These are phyloP conservation scores for Penicillium sp. DNA, from an alignment of 2,329 filamentous ascomycete species.

Conservation along the genomic window DNA sequence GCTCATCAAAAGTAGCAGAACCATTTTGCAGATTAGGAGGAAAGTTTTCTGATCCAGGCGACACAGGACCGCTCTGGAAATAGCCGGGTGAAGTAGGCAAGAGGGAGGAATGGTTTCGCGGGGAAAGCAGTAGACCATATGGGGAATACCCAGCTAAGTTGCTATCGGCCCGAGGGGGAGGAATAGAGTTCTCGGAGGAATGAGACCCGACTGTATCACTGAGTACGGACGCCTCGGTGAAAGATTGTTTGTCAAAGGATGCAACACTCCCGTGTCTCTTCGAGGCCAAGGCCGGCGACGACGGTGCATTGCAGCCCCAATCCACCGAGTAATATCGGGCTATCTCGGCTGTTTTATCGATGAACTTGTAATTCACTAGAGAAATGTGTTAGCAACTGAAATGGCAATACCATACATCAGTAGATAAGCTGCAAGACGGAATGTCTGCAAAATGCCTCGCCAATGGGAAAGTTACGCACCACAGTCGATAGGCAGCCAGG, in stretches of 20 bases:
- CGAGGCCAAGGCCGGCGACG: neutral
- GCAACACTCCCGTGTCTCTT: constrained; percentile 7
- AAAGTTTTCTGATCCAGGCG: neutral
- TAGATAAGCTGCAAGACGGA: neutral
- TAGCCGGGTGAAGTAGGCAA: constrained; percentile 11
- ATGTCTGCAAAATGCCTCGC: neutral
- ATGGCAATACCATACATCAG: constrained; percentile 4
- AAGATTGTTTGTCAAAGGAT: constrained; percentile 7
- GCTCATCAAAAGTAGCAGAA: constrained; percentile 12
- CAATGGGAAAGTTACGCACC: constrained; percentile 15
- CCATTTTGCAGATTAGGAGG: neutral
- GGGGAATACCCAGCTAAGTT: constrained; percentile 5
- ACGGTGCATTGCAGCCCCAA: constrained; percentile 1
- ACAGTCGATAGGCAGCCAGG: constrained; percentile 31
- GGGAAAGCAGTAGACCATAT: constrained; percentile 9
- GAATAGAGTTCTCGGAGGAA: constrained; percentile 5
- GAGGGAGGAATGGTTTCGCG: constrained; percentile 4
- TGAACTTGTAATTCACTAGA: constrained; percentile 21
- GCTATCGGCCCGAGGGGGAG: neutral
- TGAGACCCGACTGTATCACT: constrained; percentile 3
- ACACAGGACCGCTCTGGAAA: constrained; percentile 11
- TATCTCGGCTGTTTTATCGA: constrained; percentile 26
- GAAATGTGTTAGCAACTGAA: constrained; percentile 2
- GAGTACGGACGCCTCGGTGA: constrained; percentile 2
- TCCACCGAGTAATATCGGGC: constrained; percentile 16